Conservation (phyloP, 306 rosid species). For the Vicia sativa region DNA sequence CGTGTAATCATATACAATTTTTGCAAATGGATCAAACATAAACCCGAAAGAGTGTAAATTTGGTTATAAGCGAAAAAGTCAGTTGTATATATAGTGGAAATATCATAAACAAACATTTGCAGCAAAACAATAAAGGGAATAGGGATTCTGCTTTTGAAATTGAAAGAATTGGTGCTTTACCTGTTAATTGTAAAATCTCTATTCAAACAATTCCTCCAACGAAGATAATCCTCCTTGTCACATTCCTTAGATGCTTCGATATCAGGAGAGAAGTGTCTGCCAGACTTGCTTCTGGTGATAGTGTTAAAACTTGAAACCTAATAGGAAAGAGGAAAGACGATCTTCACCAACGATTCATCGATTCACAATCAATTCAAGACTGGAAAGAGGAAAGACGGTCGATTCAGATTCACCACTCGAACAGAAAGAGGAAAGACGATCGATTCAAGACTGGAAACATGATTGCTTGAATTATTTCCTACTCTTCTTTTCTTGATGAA, state of each 20-base stretch:
- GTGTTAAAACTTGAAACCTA: constrained; percentile 95
- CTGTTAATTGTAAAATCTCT: constrained; percentile 94
- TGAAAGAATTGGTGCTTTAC: too few relatives aligned
- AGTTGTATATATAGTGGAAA: constrained; percentile 25
- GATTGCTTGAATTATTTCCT: too few relatives aligned
- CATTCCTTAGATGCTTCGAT: constrained; percentile 47
- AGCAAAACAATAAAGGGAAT: constrained; percentile 4
- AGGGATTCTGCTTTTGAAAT: constrained; percentile 24
- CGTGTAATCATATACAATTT: too few relatives aligned
- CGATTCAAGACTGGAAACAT: too few relatives aligned
- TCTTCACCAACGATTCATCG: too few relatives aligned
- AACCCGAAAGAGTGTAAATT: constrained; percentile 57
- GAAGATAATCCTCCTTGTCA: constrained; percentile 72
- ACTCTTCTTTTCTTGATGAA: too few relatives aligned
- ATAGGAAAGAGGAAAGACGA: too few relatives aligned
- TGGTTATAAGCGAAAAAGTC: constrained; percentile 21
- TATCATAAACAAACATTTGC: constrained; percentile 25
- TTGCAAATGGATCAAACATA: constrained; percentile 81
- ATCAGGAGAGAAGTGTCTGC: constrained; percentile 35
- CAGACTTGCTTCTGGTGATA: constrained; percentile 34
- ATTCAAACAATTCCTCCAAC: constrained; percentile 80
- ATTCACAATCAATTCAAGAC: too few relatives aligned
- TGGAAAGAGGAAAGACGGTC: too few relatives aligned
- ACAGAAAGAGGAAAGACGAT: too few relatives aligned
- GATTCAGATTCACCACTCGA: too few relatives aligned